Percentiles rank a stretch among this genome's conserved stretches.
Conservation (phyloP, 148 eudicot genomes). For the Rhododendron griersonianum region DNA sequence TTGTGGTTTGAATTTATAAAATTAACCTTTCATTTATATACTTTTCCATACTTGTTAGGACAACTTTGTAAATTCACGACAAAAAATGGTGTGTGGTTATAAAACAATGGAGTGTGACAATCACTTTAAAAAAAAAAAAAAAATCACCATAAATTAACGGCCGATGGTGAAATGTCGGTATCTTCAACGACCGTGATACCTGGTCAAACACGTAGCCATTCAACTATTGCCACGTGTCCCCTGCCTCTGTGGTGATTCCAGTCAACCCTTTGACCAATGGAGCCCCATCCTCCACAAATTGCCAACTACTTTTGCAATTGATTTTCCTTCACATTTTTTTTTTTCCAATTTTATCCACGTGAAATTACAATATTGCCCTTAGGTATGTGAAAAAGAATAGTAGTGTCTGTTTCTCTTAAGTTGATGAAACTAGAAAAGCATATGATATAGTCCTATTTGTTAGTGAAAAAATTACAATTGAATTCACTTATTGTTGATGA, state of each 20-base stretch:
- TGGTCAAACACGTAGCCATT: slow-evolving; percentile 4
- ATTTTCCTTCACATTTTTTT: too few relatives aligned
- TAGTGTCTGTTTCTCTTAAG: neutral
- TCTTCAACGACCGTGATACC: neutral
- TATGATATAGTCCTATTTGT: too few relatives aligned
- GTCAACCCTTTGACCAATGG: slow-evolving; percentile 12
- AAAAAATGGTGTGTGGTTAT: too few relatives aligned
- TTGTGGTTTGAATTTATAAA: too few relatives aligned
- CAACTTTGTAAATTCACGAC: too few relatives aligned
- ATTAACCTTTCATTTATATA: too few relatives aligned
- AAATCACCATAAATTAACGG: neutral
- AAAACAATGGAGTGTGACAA: too few relatives aligned
- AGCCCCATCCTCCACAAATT: neutral
- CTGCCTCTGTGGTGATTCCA: neutral
- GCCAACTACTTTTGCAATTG: neutral
- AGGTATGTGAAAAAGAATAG: too few relatives aligned
- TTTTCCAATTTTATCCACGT: too few relatives aligned
- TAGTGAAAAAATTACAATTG: neutral
- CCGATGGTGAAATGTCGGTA: slow-evolving; percentile 8
- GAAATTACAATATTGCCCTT: too few relatives aligned
- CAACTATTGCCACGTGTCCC: slow-evolving; percentile 1
- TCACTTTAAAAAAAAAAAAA: neutral
- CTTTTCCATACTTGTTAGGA: too few relatives aligned
- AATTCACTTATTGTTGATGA: neutral
- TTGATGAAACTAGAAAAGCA: neutral